These are phyloP conservation scores for Acanthamoeba royreba DNA, from an alignment of 208 protist genomes.

Conservation along the genomic window DNA sequence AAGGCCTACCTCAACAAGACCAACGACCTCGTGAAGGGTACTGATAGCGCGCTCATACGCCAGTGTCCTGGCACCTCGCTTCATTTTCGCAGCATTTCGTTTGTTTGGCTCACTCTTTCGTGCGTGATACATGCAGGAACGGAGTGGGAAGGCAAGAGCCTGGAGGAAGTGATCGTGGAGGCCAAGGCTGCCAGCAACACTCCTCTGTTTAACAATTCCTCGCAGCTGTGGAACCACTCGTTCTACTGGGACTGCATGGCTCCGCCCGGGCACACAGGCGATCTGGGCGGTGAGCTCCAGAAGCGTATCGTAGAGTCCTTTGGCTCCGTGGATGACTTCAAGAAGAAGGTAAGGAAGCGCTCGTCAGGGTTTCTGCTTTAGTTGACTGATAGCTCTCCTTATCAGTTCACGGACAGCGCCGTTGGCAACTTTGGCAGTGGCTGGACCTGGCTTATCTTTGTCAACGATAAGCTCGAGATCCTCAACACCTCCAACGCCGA, in stretches of 20 bases:
- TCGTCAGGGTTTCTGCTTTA: not conserved
- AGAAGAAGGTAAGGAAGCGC: slow-evolving; percentile 34
- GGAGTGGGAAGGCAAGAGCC: not conserved
- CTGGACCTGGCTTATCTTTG: slow-evolving; percentile 58
- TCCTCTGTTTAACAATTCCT: slow-evolving; percentile 56
- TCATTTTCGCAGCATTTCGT: not conserved
- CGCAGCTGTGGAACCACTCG: slow-evolving; percentile 63
- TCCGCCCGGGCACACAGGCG: not conserved
- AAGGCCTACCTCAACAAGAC: slow-evolving; percentile 63
- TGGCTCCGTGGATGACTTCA: slow-evolving; percentile 53
- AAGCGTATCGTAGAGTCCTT: slow-evolving; percentile 39
- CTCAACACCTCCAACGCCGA: slow-evolving; percentile 54
- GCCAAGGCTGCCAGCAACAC: slow-evolving; percentile 47
- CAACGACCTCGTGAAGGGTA: slow-evolving; percentile 52
- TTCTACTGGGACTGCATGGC: slow-evolving; percentile 63
- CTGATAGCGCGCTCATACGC: not conserved
- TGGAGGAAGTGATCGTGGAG: slow-evolving; percentile 55
- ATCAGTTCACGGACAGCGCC: slow-evolving; percentile 50
- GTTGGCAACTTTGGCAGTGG: slow-evolving; percentile 54
- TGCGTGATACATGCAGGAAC: not conserved
- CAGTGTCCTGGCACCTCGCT: not conserved
- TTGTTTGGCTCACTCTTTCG: not conserved
- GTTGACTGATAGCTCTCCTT: not conserved
- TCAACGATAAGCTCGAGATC: slow-evolving; percentile 51
- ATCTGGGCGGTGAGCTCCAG: slow-evolving; percentile 22